Evolutionary conservation across 2,329 filamentous ascomycete species (phyloP).

Genomic region (Monosporascus sp.): DNA sequence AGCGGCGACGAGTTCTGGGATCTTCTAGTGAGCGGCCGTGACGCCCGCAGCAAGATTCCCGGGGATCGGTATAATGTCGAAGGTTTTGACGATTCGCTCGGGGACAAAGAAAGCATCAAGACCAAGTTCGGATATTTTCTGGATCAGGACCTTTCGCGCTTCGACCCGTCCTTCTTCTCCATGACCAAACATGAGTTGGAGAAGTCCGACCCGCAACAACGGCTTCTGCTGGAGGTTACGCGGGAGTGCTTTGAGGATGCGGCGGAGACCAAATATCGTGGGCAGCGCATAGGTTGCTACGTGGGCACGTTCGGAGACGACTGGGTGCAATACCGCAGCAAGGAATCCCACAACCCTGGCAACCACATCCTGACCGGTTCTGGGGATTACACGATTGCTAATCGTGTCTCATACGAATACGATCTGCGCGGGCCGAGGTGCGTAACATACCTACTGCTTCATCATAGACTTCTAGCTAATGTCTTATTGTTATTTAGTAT

Average conservation of each 20-base stretch:
- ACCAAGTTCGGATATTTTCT: conserved; percentile 2
- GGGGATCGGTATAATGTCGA: conserved; percentile 15
- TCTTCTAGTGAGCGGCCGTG: conserved; percentile 17
- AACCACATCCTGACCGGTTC: conserved; percentile 18
- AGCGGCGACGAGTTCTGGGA: conserved; percentile 20
- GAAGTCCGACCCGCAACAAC: conserved; percentile 24
- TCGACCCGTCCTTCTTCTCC: conserved; percentile 17
- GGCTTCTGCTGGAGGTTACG: conserved; percentile 20
- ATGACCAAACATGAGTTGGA: conserved; percentile 17
- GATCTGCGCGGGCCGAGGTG: conserved; percentile 18
- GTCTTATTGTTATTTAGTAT: conserved; percentile 5
- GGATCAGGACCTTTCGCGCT: conserved; percentile 7
- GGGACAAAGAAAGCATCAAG: conserved; percentile 9
- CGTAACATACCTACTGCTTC: conserved; percentile 1
- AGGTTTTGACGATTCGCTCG: conserved; percentile 11
- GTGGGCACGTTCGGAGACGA: conserved; percentile 28
- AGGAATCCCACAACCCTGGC: conserved; percentile 16
- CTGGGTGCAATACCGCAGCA: conserved; percentile 17
- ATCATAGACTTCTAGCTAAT: conserved; percentile 1
- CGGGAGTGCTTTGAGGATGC: conserved; percentile 25
- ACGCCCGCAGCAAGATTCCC: conserved; percentile 15
- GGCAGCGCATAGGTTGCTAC: conserved; percentile 25
- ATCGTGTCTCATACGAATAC: conserved; percentile 23
- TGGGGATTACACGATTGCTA: conserved; percentile 22
- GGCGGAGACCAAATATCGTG: conserved; percentile 22